Evolutionary conservation across 1,284 basidiomycete genomes (phyloP), one percentile per base, ranked within the genome.

Genomic region (Ganoderma resinaceum): DNA sequence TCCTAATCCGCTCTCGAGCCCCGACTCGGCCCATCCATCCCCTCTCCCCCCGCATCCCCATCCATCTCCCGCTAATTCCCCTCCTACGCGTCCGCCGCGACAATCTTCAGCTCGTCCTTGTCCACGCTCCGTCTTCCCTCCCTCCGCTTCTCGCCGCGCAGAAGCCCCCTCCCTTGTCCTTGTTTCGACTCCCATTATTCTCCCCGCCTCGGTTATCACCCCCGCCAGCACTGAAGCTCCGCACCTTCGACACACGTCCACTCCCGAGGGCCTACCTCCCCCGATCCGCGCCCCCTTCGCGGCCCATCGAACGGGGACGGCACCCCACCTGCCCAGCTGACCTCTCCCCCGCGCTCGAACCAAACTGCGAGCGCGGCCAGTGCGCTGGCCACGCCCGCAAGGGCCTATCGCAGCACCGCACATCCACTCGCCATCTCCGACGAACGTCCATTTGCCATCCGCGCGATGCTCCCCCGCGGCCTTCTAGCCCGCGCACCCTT

Each of bases 401-500:
- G 33, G 55, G 33, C 55, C 55, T 58, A 58, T 58, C 55, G 55
- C 55, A 57, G n/a, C 18, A 20, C n/a, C 46, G 46, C n/a, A 18
- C 35, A 38, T 12, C 55, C 5, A 33, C 55, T 6, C 63, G 42
- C 63, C 65, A 43, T 66, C 49, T 62, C 59, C 65, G 49, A 53
- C 31, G 23, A 38, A 38, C 58, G 58, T 43, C 59, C 60, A 46
- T 42, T 62, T 62, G 55, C 55, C 55, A 60, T 61, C 65, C 60
- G 37, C n/a, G 43, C 18, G 43, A 26, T 18, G 26, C 55, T 9
- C 20, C 55, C 33, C 33, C 55, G 16, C 33, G 8, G 33, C 38
- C 65, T 66, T 66, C 65, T 66, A 66, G 60, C 46, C 40, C 46
- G 46, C 26, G 43, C 59, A 33, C 43, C 46, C 57, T 38, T 38